Evolutionary conservation across 345 rosid genomes (phyloP), one percentile per base, ranked within the genome.

Genomic region (Arabis hirsuta): DNA sequence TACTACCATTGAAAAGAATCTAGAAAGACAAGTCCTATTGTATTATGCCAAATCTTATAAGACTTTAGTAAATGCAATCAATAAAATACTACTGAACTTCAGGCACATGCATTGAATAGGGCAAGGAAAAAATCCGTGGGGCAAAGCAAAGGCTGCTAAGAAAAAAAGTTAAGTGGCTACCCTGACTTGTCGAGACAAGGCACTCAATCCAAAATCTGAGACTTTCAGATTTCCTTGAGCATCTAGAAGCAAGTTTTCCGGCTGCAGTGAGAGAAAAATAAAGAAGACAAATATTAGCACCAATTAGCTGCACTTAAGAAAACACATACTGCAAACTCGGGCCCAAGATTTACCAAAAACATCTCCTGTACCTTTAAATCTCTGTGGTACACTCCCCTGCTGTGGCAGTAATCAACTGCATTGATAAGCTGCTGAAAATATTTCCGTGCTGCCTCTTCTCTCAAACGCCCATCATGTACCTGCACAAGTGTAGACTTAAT

Each of bases 151-250:
- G 48, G 38, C 56, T 48, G 41, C 57, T 12, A 12, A 39, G 22
- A 65, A 9, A 64, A 39, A 20, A 39, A 8, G 22, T 8, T 12
- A 3, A 42, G 57, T 26, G 78, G 85, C 84, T 67, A 95, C 98
- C 74, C 98, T 84, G 81, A 95, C 96, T 95, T 95, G 99, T 71
- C 94, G 96, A 64, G 97, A 94, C 53, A 95, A 81, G 52, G 99
- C 99, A 82, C 99, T 95, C 79, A 95, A 78, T 55, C 99, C 99
- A 83, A 95, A 95, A 80, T 95, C 99, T 14, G 97, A 95, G 68
- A 95, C 90, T 86, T 87, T 95, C 61, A 95, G 96, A 79, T 73
- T 60, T 76, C 98, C 98, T 77, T 54, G 87, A 42, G 91, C 91
- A 87, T 95, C 99, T 67, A 95, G 72, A 74, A 92, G 87, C 76